Evolutionary conservation across 2,329 filamentous ascomycete genomes (phyloP), one percentile per base, ranked within the genome.

Genomic region (Beauveria sp.): DNA sequence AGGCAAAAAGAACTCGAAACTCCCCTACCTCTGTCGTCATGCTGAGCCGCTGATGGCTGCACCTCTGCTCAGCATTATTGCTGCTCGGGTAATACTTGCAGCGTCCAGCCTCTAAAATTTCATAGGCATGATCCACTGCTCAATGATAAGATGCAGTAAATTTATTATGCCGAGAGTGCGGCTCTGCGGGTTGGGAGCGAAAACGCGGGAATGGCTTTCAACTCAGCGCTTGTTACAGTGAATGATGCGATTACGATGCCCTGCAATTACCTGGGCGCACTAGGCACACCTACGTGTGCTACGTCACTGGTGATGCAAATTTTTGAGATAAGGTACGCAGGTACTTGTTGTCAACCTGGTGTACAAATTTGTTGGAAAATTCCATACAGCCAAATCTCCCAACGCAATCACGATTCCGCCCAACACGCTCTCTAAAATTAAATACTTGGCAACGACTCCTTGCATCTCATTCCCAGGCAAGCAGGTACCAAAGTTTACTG

Each of bases 351-450:
- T 61, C 50, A 6, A 10, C 31, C 31, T 34, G 31, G 10, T 38
- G 1, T 16, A 14, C 34, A 16, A 16, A 38, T 38, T 16, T 38
- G 12, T 16, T 38, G 34, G 34, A 38, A 38, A 38, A 16, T 38
- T 38, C 43, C 20, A 18, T 46, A 43, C 2, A 12, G 14, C 18
- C 59, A 38, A 38, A 38, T 61, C 50, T 61, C 59, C 59, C 59
- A 61, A 61, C 59, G 59, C 59, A 61, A 54, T 61, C 40, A 50
- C 53, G 18, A 22, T 20, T 20, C 20, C 22, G 49, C 59, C 50
- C 50, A 55, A 60, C 57, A 53, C 31, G 34, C 34, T 38, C 34
- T 16, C 34, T 14, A 6, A 38, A 38, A 38, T 38, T 38, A 48
- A 24, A 26, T 16, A 24, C 22, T 18, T 26, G 45, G 45, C 45